Evolutionary conservation across 169 alveolate genomes (phyloP), one percentile per base, ranked within the genome.

Genomic region (Sarcocystis neurona): DNA sequence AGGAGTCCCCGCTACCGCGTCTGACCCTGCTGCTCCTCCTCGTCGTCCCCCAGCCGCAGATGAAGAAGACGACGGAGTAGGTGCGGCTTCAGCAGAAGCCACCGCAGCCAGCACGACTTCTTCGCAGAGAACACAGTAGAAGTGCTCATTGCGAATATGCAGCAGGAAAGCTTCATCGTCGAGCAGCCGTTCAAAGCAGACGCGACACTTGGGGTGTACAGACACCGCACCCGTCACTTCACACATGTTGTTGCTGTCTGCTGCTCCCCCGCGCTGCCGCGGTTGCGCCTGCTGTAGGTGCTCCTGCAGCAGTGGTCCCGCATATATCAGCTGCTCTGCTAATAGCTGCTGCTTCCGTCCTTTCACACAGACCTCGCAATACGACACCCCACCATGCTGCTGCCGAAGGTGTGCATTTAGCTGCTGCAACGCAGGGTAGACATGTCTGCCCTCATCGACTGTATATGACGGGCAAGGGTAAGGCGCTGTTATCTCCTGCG

Each of bases 141-240:
- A 72, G 80, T 72, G 80, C 5, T 43, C 23, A 53, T 72, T 43
- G 18, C 32, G 34, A 15, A 72, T 30, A 53, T 72, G 80, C 80
- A 72, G 23, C 50, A 72, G 80, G 34, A 72, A 39, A 47, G 80
- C 80, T 47, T 72, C 80, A 39, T 53, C 80, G 80, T 72, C 80
- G 32, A 72, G 34, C 4, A 32, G 23, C 39, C 80, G 48, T 39
- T 72, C 80, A 23, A 12, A 23, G 32, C 80, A 72, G 53, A 72
- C 80, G 80, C 80, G 47, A 32, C 80, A 72, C 53, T 39, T 72
- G 53, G 80, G 80, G 80, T 72, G 80, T 34, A 72, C 80, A 39
- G 18, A 72, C 80, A 72, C 80, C 80, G 20, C 44, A 39, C 39
- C 2, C 27, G 18, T 39, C 37, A 53, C 80, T 1, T 6, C 75